Evolutionary conservation across 129 eudicot species (phyloP).

Genomic region (Arctium lappa): DNA sequence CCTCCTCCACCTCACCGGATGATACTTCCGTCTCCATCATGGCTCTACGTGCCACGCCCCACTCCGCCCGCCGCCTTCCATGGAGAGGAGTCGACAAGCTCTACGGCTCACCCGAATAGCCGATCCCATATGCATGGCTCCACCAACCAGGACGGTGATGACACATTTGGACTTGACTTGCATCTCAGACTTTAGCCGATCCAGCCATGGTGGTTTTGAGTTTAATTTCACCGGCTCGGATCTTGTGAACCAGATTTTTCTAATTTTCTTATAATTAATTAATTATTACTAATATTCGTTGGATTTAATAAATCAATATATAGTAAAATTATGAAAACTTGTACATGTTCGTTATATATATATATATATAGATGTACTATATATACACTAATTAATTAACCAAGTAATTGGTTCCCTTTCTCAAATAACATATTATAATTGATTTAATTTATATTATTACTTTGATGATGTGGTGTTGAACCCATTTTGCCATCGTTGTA

Average conservation of each 20-base stretch:
- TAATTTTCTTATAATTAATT: neutral
- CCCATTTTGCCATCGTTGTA: too few species aligned
- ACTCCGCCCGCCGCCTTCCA: conserved; percentile 31
- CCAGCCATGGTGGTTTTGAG: conserved; percentile 33
- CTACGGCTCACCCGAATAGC: conserved; percentile 23
- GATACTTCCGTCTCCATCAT: conserved; percentile 49
- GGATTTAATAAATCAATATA: neutral
- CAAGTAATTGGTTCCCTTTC: too few species aligned
- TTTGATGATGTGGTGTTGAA: too few species aligned
- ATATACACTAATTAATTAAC: neutral
- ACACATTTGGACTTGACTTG: conserved; percentile 60
- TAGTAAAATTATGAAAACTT: neutral
- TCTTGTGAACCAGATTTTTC: conserved; percentile 1
- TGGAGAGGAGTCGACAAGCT: conserved; percentile 37
- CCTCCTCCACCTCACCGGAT: conserved; percentile 52
- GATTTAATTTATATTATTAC: too few species aligned
- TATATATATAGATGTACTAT: too few species aligned
- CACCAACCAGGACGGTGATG: conserved; percentile 27
- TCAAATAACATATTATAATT: too few species aligned
- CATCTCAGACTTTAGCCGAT: conserved; percentile 59
- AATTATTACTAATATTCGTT: neutral
- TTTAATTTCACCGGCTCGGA: neutral
- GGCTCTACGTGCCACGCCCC: conserved; percentile 65
- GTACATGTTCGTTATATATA: neutral
- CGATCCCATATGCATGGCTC: conserved; percentile 33